Evolutionary conservation across 2,329 filamentous ascomycete species (phyloP), one percentile per base, ranked within the genome.

Genomic region (Apiospora kogelbergensis): DNA sequence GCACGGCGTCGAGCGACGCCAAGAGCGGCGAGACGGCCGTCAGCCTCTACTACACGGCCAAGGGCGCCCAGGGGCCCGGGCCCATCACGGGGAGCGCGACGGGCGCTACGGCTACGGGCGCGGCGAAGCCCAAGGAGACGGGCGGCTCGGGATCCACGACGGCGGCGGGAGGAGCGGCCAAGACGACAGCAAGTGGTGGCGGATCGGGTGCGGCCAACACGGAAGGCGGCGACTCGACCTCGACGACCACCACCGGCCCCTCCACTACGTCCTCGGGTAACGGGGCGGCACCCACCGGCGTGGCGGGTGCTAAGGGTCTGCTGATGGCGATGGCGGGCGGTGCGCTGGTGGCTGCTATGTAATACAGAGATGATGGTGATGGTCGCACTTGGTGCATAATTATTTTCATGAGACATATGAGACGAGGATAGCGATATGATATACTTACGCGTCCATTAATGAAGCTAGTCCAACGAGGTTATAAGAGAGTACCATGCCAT

Each of bases 21-120:
- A 80, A 74, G 42, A 78, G 77, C 2, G 76, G 80, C 40, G 72
- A 80, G 73, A 79, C 81, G 48, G 81, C 78, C n/a, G 78, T 83
- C 13, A 81, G 79, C 68, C 70, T 82, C 41, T 84, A 84, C 72
- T 84, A 81, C 74, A 84, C 82, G 7, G 73, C 78, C 2, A 79
- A 71, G 26, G 80, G 76, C 1, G 68, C 70, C 6, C 81, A 82
- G 70, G 82, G 82, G 0, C 78, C 79, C 1, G 83, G 83, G 22
- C 67, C 73, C 20, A 82, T 85, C 68, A 84, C 81, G 40, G 82
- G 82, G 15, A 78, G 75, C 48, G 81, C 80, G 10, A 76, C 79
- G 24, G 74, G 73, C 13, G 81, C 81, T 13, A 81, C 79, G 6
- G 73, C 69, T n/a, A 53, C 44, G 44, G 63, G n/a, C 7, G 13